Evolutionary conservation across 306 rosid genomes (phyloP).

Genomic region (Pyrus communis): DNA sequence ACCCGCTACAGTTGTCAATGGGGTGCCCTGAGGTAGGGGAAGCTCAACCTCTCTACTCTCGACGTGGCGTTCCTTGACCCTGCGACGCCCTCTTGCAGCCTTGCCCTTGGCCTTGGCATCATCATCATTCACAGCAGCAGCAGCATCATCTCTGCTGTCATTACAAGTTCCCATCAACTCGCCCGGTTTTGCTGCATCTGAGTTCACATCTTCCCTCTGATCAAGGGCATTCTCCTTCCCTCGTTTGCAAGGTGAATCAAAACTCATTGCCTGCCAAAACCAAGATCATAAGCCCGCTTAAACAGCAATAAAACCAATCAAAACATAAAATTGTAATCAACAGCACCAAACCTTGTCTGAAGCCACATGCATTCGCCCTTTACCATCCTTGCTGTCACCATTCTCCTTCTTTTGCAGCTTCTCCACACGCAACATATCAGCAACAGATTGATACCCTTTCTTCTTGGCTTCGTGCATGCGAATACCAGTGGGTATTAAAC

Average conservation of each 20-base stretch:
- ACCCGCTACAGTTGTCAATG: conserved; percentile 36
- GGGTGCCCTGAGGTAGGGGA: conserved; percentile 47
- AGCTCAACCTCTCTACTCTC: conserved; percentile 6
- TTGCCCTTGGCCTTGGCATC: conserved; percentile 11
- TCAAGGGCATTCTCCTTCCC: too few species aligned
- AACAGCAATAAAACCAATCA: neutral
- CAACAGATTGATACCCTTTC: conserved; percentile 45
- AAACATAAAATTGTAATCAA: neutral
- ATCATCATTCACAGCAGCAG: neutral
- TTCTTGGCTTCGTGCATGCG: conserved; percentile 41
- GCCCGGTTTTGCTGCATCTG: neutral
- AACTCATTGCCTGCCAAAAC: conserved; percentile 22
- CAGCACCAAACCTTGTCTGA: conserved; percentile 19
- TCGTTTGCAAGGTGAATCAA: too few species aligned
- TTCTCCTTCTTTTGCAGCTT: neutral
- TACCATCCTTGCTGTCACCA: neutral
- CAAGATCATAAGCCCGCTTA: neutral
- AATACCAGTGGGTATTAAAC: conserved; percentile 63
- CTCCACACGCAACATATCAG: conserved; percentile 37
- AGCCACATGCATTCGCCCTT: neutral
- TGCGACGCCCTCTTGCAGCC: neutral
- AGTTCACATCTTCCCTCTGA: neutral
- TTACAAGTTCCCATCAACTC: neutral
- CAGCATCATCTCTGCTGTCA: too few species aligned
- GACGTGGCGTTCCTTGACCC: neutral